Evolutionary conservation across 2,329 filamentous ascomycete genomes (phyloP).

Genomic region (Metarhizium sp.): DNA sequence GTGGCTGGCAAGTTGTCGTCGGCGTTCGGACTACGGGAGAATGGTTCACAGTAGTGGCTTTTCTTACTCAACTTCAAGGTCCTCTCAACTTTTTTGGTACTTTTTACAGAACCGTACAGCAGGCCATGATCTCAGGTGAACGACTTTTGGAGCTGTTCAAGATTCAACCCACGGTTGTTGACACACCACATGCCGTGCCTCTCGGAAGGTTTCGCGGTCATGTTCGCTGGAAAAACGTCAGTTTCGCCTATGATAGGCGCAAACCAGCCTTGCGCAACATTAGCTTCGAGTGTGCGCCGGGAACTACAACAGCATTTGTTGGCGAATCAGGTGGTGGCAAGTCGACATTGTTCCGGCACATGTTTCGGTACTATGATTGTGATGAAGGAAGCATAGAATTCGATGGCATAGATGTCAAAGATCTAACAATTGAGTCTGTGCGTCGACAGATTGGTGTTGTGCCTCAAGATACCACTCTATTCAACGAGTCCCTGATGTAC

Average conservation of each 20-base stretch:
- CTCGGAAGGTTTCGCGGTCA: constrained; percentile 66
- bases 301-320: constrained; percentile 91
- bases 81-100: constrained; percentile 85
- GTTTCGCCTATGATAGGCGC: constrained; percentile 81
- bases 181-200: constrained; percentile 54
- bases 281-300: constrained; percentile 75
- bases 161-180: constrained; percentile 84
- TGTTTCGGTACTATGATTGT: constrained; percentile 94
- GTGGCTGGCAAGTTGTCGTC: constrained; percentile 66
- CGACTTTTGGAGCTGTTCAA: constrained; percentile 93
- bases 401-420: constrained; percentile 75
- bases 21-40: constrained; percentile 57
- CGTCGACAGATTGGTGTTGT: constrained; percentile 89
- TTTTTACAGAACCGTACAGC: constrained; percentile 93
- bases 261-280: constrained; percentile 78
- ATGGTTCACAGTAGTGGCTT: constrained; percentile 66
- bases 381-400: constrained; percentile 71
- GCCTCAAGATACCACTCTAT: constrained; percentile 89
- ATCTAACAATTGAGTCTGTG: constrained; percentile 88
- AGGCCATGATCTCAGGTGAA: constrained; percentile 95
- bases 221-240: constrained; percentile 79
- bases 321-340: constrained; percentile 96
- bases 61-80: constrained; percentile 70
- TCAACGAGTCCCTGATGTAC: constrained; percentile 93
- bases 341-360: constrained; percentile 87